phyloP scores from a whole-genome alignment of 139 green algal genomes.

The Closterium sp. region DNA sequence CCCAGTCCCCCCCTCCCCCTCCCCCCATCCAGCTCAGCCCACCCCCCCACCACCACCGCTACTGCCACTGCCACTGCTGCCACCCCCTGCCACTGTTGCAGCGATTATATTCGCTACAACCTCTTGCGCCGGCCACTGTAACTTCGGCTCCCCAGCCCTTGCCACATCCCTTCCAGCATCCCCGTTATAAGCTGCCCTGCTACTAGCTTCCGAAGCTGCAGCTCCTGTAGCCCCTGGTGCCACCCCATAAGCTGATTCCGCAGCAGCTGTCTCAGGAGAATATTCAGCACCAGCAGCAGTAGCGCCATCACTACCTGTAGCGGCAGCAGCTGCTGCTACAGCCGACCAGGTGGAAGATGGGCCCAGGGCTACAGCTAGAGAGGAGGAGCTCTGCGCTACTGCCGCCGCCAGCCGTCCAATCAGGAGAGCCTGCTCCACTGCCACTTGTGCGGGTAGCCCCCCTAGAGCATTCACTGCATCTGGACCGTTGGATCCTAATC shows the following conservation, averaged over 20 bases:
- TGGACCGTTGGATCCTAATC: background rate
- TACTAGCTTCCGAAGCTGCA: background rate
- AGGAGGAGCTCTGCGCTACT: conserved; percentile 30
- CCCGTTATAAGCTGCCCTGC: background rate
- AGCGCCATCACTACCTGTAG: background rate
- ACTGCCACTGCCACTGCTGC: background rate
- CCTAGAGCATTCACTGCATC: background rate
- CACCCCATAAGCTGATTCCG: background rate
- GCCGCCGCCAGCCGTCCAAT: conserved; percentile 35
- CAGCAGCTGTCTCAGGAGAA: no score
- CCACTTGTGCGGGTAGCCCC: background rate
- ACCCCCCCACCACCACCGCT: background rate
- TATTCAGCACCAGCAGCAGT: background rate
- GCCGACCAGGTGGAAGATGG: conserved; percentile 25
- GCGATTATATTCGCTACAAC: background rate
- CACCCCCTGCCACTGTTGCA: background rate
- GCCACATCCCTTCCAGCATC: background rate
- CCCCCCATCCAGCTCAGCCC: background rate
- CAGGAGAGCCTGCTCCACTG: conserved; percentile 63
- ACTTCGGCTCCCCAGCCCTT: background rate
- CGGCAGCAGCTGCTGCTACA: background rate
- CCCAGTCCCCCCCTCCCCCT: background rate
- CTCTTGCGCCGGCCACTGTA: background rate
- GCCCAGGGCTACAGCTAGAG: conserved; percentile 43
- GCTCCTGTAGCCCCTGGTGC: no score